Conservation (phyloP, 169 alveolate species). For the Cyclospora cayetanensis region DNA sequence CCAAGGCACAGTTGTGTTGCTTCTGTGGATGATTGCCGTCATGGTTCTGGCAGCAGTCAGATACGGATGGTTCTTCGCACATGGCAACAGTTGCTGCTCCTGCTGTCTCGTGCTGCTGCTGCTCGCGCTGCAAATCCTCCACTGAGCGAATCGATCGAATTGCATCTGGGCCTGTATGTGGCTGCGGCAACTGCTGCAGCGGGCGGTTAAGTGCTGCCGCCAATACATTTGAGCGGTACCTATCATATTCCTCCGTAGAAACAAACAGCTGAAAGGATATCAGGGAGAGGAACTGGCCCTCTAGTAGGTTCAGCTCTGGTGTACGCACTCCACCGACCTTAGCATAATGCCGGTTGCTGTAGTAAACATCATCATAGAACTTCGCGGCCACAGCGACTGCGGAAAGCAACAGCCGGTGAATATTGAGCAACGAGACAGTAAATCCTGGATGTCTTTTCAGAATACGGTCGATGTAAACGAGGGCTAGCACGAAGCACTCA, state of each 20-base stretch:
- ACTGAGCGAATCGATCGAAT: background rate
- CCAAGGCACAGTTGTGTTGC: no score
- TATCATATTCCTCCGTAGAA: slow-evolving; percentile 87
- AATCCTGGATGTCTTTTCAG: slow-evolving; percentile 43
- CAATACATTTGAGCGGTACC: slow-evolving; percentile 82
- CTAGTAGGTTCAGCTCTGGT: slow-evolving; percentile 90
- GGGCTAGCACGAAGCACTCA: slow-evolving; percentile 78
- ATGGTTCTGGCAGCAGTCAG: no score
- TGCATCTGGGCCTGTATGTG: background rate
- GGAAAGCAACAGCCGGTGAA: slow-evolving; percentile 78
- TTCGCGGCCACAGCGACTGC: slow-evolving; percentile 92
- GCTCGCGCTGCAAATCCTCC: slow-evolving; percentile 27
- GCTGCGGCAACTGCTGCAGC: slow-evolving; percentile 19
- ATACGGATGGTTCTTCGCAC: no score
- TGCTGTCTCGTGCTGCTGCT: background rate
- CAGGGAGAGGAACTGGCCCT: slow-evolving; percentile 86
- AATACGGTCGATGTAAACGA: slow-evolving; percentile 77
- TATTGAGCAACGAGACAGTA: slow-evolving; percentile 37
- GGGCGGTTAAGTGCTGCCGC: slow-evolving; percentile 73
- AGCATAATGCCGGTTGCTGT: slow-evolving; percentile 89
- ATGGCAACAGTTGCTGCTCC: background rate
- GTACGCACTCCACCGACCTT: slow-evolving; percentile 94
- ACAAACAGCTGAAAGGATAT: slow-evolving; percentile 89
- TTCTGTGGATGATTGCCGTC: no score
- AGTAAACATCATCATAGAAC: slow-evolving; percentile 93